phyloP scores from a whole-genome alignment of 257 asterid genomes.

The Osmanthus fragrans region DNA sequence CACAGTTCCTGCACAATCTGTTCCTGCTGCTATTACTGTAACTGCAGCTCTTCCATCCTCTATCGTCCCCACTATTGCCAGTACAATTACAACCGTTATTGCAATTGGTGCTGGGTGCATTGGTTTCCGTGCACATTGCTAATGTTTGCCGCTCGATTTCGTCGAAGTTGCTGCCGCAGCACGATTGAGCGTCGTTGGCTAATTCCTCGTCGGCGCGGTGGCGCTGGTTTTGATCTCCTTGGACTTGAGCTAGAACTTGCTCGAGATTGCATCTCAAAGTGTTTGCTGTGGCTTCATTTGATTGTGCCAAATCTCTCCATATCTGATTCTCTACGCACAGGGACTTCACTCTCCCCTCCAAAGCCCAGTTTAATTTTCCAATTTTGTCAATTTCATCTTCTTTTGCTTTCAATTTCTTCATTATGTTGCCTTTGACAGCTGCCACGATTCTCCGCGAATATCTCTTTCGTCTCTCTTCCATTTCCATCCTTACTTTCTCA shows the following conservation, averaged over 20 bases:
- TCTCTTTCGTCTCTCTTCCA: slow-evolving; percentile 42
- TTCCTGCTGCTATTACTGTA: not conserved
- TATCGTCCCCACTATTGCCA: not conserved
- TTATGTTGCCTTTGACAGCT: slow-evolving; percentile 35
- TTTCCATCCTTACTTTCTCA: slow-evolving; percentile 44
- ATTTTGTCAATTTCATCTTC: slow-evolving; percentile 45
- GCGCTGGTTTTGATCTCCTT: slow-evolving; percentile 23
- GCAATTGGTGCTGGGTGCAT: not conserved
- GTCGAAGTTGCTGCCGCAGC: slow-evolving; percentile 45
- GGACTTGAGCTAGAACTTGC: slow-evolving; percentile 43
- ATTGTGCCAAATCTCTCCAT: slow-evolving; percentile 53
- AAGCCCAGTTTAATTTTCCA: slow-evolving; percentile 45
- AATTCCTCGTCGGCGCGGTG: slow-evolving; percentile 13
- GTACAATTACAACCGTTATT: not conserved
- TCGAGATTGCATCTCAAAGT: slow-evolving; percentile 45
- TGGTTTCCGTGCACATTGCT: slow-evolving; percentile 3
- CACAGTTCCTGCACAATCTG: slow-evolving; percentile 68
- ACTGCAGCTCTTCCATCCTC: not conserved
- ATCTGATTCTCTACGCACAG: slow-evolving; percentile 49
- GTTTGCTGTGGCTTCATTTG: slow-evolving; percentile 54
- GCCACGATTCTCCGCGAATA: slow-evolving; percentile 40
- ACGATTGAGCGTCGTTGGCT: slow-evolving; percentile 49
- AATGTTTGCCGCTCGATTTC: slow-evolving; percentile 7
- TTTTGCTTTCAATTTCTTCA: slow-evolving; percentile 44
- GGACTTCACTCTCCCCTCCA: slow-evolving; percentile 48